Base-by-base conservation (phyloP, 495 filamentous ascomycete genomes). In the Aspergillus affinis region DNA sequence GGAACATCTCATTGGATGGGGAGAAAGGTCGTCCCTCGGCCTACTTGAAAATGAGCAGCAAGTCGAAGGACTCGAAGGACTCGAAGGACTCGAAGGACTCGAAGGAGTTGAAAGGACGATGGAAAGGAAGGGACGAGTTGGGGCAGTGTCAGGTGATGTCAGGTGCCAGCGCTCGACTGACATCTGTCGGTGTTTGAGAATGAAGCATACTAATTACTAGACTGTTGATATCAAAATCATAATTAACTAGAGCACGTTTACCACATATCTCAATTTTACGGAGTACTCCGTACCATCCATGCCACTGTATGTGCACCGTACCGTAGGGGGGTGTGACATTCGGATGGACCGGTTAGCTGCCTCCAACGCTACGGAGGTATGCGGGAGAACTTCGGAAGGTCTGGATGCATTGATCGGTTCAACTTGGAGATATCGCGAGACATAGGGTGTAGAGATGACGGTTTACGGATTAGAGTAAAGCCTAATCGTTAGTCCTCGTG, bases 131-230 rank as follows among this genome's bases (percentile, higher is more conserved):
- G 18, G n/a, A 20, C 2, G 23, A 21, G 18, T 20, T 32, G 19
- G 30, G 32, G n/a, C 32, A 13, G 6, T 21, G 18, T 55, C 53
- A 45, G 53, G 41, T 55, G 53, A 55, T 47, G 41, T 46, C 53
- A 46, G 36, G 53, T 55, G 36, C 10, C 32, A 44, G n/a, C 23
- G 36, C 12, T 4, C 10, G 12, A 41, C 36, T 41, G 36, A 41
- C 36, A 41, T 17, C 36, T 41, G 36, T 41, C 36, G 19, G 48
- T 49, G 19, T 49, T 49, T 49, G 48, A 49, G 48, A 7, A 49
- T 49, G 48, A 26, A 41, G 36, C 36, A 41, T 41, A 41, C 13
- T 41, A 41, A 41, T 41, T 32, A 12, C 10, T 17, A 17, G 13
- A 2, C 15, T 13, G 36, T 15, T 17, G 36, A 41, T 17, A 17